Percentiles rank a stretch among this genome's conserved stretches.
Conservation (phyloP, 2,329 filamentous ascomycete species). For the Bipolaris bicolor region DNA sequence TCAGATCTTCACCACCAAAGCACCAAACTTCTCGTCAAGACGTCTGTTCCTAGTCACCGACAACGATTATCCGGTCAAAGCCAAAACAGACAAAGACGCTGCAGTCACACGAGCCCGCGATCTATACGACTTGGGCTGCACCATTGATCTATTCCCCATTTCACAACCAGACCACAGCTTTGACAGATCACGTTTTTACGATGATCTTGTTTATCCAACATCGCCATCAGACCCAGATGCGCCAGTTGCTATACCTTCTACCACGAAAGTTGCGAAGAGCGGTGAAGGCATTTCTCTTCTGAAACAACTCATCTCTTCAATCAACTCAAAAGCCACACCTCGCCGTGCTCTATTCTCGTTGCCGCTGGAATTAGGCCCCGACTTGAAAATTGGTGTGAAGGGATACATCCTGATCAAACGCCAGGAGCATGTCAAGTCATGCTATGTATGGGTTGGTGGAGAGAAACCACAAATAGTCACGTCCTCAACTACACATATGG, state of each 20-base stretch:
- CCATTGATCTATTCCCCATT: constrained; percentile 92
- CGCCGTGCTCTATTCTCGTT: constrained; percentile 86
- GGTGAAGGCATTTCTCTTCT: constrained; percentile 80
- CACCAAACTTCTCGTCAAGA: constrained; percentile 90
- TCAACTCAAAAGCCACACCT: constrained; percentile 87
- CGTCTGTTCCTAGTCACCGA: constrained; percentile 96
- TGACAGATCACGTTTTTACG: constrained; percentile 85
- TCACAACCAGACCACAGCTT: constrained; percentile 74
- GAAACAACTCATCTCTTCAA: constrained; percentile 80
- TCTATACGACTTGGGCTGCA: constrained; percentile 89
- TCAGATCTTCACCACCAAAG: constrained; percentile 93
- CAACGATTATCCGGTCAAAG: constrained; percentile 78
- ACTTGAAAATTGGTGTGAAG: constrained; percentile 85
- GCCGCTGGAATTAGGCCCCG: constrained; percentile 85
- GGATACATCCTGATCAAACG: constrained; percentile 89
- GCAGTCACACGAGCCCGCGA: constrained; percentile 91
- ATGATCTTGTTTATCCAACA: constrained; percentile 88
- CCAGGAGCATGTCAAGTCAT: constrained; percentile 79
- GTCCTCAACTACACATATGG: constrained; percentile 74
- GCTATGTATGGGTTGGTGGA: constrained; percentile 87
- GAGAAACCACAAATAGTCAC: constrained; percentile 81
- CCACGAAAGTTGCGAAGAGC: constrained; percentile 68
- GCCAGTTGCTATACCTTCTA: constrained; percentile 59
- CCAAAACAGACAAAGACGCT: constrained; percentile 74
- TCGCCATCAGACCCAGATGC: constrained; percentile 71